These are phyloP conservation scores for Dactylellina parvicollis DNA, from an alignment of 2,329 filamentous ascomycete genomes.

Conservation along the genomic window DNA sequence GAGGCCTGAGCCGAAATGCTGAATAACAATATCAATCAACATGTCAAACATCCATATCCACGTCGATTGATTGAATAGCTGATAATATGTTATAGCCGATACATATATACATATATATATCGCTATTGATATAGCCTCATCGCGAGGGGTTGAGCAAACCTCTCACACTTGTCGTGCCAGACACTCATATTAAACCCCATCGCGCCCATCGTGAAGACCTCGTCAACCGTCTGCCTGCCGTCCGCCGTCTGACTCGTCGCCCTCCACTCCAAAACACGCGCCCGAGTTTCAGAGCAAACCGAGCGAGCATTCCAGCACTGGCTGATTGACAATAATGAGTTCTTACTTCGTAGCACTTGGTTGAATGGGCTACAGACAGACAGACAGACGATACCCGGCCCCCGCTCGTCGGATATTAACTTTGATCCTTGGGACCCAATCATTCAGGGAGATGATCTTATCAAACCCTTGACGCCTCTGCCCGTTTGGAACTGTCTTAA, in stretches of 20 bases:
- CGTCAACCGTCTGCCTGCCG: neutral
- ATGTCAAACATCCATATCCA: neutral
- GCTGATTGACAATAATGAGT: too few relatives aligned
- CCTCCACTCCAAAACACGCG: slow-evolving; percentile 21
- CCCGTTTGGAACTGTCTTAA: slow-evolving; percentile 30
- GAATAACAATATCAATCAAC: slow-evolving; percentile 7
- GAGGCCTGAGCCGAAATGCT: slow-evolving; percentile 50
- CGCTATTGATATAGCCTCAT: slow-evolving; percentile 35
- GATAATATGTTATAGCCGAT: too few relatives aligned
- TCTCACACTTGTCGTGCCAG: slow-evolving; percentile 43
- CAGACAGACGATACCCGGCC: slow-evolving; percentile 17
- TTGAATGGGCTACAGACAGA: too few relatives aligned
- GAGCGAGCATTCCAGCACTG: too few relatives aligned
- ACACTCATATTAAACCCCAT: slow-evolving; percentile 22
- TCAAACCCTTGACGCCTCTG: slow-evolving; percentile 40
- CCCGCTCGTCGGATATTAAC: slow-evolving; percentile 47
- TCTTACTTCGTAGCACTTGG: too few relatives aligned
- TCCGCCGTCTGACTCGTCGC: neutral
- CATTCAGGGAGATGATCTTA: slow-evolving; percentile 52
- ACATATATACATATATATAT: too few relatives aligned
- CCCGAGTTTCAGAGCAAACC: slow-evolving; percentile 33
- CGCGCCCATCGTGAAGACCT: too few relatives aligned
- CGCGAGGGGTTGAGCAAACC: slow-evolving; percentile 30
- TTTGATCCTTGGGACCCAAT: slow-evolving; percentile 45
- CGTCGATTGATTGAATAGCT: too few relatives aligned